Conservation (phyloP, 441 rosid species). For the Erodium moschatum region DNA sequence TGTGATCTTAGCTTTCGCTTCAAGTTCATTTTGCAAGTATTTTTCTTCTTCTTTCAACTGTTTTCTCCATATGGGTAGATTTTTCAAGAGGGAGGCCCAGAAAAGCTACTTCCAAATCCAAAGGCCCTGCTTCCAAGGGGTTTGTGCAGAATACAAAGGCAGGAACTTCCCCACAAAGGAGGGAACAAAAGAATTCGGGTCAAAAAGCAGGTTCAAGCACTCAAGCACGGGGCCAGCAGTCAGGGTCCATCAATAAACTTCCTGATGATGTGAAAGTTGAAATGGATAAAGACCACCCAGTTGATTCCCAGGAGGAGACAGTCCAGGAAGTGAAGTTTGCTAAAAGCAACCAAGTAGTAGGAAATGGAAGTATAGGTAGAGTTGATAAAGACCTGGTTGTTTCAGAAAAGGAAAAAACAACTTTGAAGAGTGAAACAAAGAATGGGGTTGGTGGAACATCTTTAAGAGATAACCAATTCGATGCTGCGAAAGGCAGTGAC, state of each 20-base stretch:
- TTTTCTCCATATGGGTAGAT: slow-evolving; percentile 33
- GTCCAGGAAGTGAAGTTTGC: slow-evolving; percentile 19
- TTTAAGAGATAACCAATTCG: slow-evolving; percentile 18
- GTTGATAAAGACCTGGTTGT: slow-evolving; percentile 20
- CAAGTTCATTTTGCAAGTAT: slow-evolving; percentile 9
- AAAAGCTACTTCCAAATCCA: slow-evolving; percentile 40
- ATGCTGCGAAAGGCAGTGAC: slow-evolving; percentile 18
- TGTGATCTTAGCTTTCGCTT: slow-evolving; percentile 16
- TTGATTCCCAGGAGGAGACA: slow-evolving; percentile 26
- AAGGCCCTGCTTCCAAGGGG: slow-evolving; percentile 44
- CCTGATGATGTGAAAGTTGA: slow-evolving; percentile 25
- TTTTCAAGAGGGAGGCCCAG: slow-evolving; percentile 58
- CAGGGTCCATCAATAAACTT: slow-evolving; percentile 21
- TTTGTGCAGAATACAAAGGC: slow-evolving; percentile 35
- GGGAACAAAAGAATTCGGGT: slow-evolving; percentile 32
- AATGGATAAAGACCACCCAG: slow-evolving; percentile 28
- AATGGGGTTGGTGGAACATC: slow-evolving; percentile 21
- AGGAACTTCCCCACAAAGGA: slow-evolving; percentile 35
- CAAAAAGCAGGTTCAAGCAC: slow-evolving; percentile 37
- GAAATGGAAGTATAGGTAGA: slow-evolving; percentile 31
- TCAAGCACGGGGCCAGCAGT: slow-evolving; percentile 24
- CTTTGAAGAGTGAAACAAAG: slow-evolving; percentile 16
- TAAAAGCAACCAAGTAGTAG: slow-evolving; percentile 18
- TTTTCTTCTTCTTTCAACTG: slow-evolving; percentile 12
- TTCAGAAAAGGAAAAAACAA: slow-evolving; percentile 18